Base-by-base conservation (phyloP, 331 rosid genomes). In the Pyracantha coccinea region DNA sequence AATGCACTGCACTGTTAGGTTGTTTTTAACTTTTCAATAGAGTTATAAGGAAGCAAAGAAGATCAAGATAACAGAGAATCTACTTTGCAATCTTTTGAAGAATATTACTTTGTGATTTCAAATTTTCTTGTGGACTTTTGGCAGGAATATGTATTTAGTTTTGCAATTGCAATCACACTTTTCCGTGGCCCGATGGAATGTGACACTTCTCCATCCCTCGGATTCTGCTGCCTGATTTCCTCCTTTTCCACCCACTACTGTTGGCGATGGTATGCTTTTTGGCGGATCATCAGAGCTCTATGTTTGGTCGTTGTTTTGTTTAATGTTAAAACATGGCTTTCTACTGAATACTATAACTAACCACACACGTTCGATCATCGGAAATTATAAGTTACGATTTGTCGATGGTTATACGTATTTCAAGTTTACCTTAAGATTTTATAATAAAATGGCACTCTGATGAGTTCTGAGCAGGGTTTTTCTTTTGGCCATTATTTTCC, bases 1-100 rank as follows among this genome's bases (percentile, higher is more conserved):
- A 55, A 32, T 8, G 2, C 35, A 35, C 31, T 32, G 75, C 15
- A 55, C 33, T 7, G 11, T 21, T 57, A 21, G 25, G 11, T 14
- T 32, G 13, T 23, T 33, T 21, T 57, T 24, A 32, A 57, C 66
- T 66, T 21, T 21, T 54, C 16, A 78, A 5, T 50, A 77, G 58
- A 41, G 88, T 31, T 55, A 31, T 11, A 31, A 71, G 66, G 63
- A 44, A 55, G 28, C 57, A 12, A 23, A 54, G 54, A 12, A 59
- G 64, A 75, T 53, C 28, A 45, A 20, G 16, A 12, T 32, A 71
- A 47, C 20, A 35, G 14, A 20, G 81, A 73, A 78, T 74, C 80
- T 21, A n/a, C 79, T 74, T 78, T 73, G 57, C 44, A 14, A 16
- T 58, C 59, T 54, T 31, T 32, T 38, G 67, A 28, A 4, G 67